These are phyloP conservation scores for Picea mariana DNA, from an alignment of 83 land plant species.

Conservation along the genomic window DNA sequence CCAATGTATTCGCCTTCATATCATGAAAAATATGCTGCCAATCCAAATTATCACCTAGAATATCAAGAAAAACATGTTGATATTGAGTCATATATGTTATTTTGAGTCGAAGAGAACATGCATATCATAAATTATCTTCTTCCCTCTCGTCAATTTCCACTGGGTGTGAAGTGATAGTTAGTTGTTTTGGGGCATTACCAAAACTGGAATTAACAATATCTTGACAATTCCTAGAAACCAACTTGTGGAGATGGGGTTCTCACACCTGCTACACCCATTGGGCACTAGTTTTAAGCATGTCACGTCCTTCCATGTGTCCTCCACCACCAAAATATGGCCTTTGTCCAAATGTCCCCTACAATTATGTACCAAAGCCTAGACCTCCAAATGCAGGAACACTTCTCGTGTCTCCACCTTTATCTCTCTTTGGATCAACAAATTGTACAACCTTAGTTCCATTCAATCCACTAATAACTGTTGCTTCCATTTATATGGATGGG, in stretches of 20 bases:
- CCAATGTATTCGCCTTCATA: too few species aligned
- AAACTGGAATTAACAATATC: too few species aligned
- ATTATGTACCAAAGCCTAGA: slow-evolving; percentile 63
- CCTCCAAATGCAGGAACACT: slow-evolving; percentile 72
- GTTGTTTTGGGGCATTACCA: too few species aligned
- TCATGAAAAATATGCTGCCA: too few species aligned
- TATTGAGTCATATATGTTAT: too few species aligned
- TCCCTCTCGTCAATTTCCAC: too few species aligned
- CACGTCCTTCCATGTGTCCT: slow-evolving; percentile 26
- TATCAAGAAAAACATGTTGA: too few species aligned
- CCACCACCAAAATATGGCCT: slow-evolving; percentile 40
- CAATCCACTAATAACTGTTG: slow-evolving; percentile 81
- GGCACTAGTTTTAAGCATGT: slow-evolving; percentile 44
- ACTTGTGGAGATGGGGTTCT: slow-evolving; percentile 28
- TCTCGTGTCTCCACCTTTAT: slow-evolving; percentile 78
- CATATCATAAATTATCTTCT: too few species aligned
- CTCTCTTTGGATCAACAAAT: slow-evolving; percentile 95
- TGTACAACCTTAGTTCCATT: slow-evolving; percentile 87
- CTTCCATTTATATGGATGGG: slow-evolving; percentile 73
- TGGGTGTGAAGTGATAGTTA: too few species aligned
- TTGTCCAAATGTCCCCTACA: slow-evolving; percentile 37
- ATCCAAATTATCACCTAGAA: too few species aligned
- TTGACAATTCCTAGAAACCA: neutral
- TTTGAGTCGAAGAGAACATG: too few species aligned
- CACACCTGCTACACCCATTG: slow-evolving; percentile 31